Evolutionary conservation across 805 yeast genomes (phyloP).

Genomic region (Nakazawaea molendinolei): DNA sequence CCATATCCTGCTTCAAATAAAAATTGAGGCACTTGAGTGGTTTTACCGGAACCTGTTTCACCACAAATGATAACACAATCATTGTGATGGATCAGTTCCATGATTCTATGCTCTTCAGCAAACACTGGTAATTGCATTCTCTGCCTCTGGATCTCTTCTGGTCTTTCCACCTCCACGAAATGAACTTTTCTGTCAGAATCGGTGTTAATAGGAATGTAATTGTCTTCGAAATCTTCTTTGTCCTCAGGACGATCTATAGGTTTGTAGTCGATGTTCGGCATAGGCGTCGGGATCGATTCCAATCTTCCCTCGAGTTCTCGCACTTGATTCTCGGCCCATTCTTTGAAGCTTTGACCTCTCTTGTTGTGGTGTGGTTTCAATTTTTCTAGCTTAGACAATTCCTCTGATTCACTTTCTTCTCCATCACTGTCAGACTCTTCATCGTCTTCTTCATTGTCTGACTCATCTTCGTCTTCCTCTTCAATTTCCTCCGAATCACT

Average conservation of each 20-base stretch:
- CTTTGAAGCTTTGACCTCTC: slow-evolving; percentile 64
- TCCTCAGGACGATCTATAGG: slow-evolving; percentile 66
- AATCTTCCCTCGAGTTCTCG: slow-evolving; percentile 58
- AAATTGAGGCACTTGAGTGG: slow-evolving; percentile 97
- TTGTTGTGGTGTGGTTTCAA: slow-evolving; percentile 37
- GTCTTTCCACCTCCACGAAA: slow-evolving; percentile 61
- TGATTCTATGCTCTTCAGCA: slow-evolving; percentile 83
- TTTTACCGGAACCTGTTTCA: slow-evolving; percentile 98
- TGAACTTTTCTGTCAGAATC: slow-evolving; percentile 50
- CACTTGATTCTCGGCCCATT: slow-evolving; percentile 80
- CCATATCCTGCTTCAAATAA: slow-evolving; percentile 93
- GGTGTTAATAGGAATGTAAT: slow-evolving; percentile 51
- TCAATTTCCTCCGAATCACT: too few relatives aligned
- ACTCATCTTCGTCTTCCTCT: slow-evolving; percentile 26
- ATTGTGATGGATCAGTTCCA: slow-evolving; percentile 93
- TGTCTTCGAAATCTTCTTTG: slow-evolving; percentile 58
- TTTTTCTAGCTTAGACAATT: slow-evolving; percentile 22
- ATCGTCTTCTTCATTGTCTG: slow-evolving; percentile 24
- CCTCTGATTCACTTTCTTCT: slow-evolving; percentile 27
- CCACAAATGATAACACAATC: slow-evolving; percentile 91
- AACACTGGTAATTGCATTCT: slow-evolving; percentile 81
- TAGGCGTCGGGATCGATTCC: slow-evolving; percentile 37
- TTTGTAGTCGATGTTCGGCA: slow-evolving; percentile 47
- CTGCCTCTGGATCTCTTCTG: slow-evolving; percentile 55
- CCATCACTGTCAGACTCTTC: slow-evolving; percentile 25